These are phyloP conservation scores for Aspergillus ostianus DNA, from an alignment of 495 filamentous ascomycete genomes.

Conservation along the genomic window DNA sequence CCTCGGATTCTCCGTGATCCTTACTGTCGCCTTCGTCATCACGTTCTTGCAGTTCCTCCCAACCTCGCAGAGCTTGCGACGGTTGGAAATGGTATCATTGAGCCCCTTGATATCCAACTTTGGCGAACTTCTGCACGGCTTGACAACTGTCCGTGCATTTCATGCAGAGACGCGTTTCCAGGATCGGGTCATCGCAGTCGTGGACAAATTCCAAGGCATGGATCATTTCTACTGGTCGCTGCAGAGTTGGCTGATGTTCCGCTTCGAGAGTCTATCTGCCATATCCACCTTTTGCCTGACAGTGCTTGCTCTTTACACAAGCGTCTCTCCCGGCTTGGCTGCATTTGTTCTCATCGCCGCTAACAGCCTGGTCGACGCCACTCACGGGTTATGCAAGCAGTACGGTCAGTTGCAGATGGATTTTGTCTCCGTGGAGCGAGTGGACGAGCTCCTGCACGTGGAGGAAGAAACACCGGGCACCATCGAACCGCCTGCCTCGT, in stretches of 20 bases:
- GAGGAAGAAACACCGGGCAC: slow-evolving; percentile 69
- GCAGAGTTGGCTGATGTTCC: slow-evolving; percentile 76
- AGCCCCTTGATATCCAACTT: slow-evolving; percentile 85
- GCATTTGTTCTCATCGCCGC: slow-evolving; percentile 63
- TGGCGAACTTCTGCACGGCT: slow-evolving; percentile 71
- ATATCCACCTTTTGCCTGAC: slow-evolving; percentile 69
- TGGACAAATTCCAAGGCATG: slow-evolving; percentile 85
- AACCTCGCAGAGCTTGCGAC: slow-evolving; percentile 74
- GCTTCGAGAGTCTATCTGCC: slow-evolving; percentile 70
- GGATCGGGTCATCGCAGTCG: slow-evolving; percentile 66
- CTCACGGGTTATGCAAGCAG: slow-evolving; percentile 67
- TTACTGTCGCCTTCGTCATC: slow-evolving; percentile 61
- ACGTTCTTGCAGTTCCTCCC: slow-evolving; percentile 75
- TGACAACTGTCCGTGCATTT: slow-evolving; percentile 78
- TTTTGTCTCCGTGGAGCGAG: slow-evolving; percentile 81
- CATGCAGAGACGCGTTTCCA: slow-evolving; percentile 73
- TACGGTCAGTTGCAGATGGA: slow-evolving; percentile 87
- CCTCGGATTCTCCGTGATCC: slow-evolving; percentile 62
- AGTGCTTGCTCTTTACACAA: slow-evolving; percentile 64
- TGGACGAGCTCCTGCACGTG: slow-evolving; percentile 72
- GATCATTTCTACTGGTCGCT: slow-evolving; percentile 91
- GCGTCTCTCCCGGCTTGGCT: slow-evolving; percentile 67
- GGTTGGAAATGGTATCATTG: slow-evolving; percentile 80
- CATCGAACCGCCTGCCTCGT: slow-evolving; percentile 66
- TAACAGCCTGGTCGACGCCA: slow-evolving; percentile 56